Base-by-base conservation (phyloP, 1,139 yeast genomes). In the Debaryomycetaceae sp. region DNA sequence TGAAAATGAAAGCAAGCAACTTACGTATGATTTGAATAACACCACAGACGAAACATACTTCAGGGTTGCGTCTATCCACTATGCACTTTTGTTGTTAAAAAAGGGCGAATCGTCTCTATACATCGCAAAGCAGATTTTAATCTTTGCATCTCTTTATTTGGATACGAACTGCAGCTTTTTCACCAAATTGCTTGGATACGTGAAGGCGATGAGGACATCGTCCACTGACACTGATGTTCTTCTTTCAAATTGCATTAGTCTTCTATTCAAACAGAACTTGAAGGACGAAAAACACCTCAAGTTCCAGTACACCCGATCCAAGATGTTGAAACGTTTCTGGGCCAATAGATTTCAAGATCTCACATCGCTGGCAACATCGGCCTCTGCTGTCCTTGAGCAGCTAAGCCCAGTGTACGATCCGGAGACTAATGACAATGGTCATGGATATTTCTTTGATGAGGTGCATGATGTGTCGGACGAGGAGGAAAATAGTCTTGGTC, bases 21-120 rank as follows among this genome's bases (percentile, higher is more conserved):
- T 8, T 7, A 43, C 52, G 24, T 39, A 39, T 24, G 43, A 49
- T 20, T 23, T 40, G n/a, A 33, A 42, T 6, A 37, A 36, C 6
- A 14, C 42, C 9, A 27, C 43, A 11, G 36, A 39, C 6, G 33
- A 36, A 4, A 22, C 37, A 7, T 48, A 41, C 37, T 39, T 34
- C 23, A 43, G 20, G 8, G 34, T 49, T 6, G 35, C 48, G 8
- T 36, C 52, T 2, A 43, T 42, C 20, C 48, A 42, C 41, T 55
- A 50, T 35, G 42, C 52, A 4, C 40, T 49, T 7, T 45, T 47
- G 37, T 58, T 64, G 13, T 47, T 63, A 31, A 46, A 51, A 22
- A 49, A 46, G 4, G 72, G 69, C 0, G 75, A 69, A 43, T 51
- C 68, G 1, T 65, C 69, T 0, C 22, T 45, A 2, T 54, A 48